Percentiles rank a stretch among this genome's conserved stretches.
These are phyloP conservation scores for Suillus placidus DNA, from an alignment of 768 basidiomycete genomes.

Conservation along the genomic window DNA sequence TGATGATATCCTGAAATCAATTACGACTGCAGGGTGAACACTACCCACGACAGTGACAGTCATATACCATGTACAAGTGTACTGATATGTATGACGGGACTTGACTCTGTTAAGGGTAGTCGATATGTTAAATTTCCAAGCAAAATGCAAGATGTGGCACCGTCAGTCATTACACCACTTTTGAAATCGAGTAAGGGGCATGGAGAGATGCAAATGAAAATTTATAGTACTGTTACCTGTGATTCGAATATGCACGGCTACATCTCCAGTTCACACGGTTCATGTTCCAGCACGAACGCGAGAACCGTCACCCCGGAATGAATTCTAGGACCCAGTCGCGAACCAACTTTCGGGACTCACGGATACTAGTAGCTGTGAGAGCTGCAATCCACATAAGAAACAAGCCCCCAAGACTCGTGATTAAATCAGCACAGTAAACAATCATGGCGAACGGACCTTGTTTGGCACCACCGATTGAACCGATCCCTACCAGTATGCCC, in stretches of 20 bases:
- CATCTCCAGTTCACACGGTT: slow-evolving; percentile 18
- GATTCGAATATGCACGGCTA: slow-evolving; percentile 20
- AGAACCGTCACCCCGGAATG: slow-evolving; percentile 56
- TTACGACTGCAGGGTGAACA: too few species aligned
- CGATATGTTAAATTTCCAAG: too few species aligned
- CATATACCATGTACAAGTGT: background rate
- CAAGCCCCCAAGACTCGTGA: background rate
- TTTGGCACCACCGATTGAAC: slow-evolving; percentile 48
- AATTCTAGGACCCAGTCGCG: slow-evolving; percentile 61
- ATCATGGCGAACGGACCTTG: slow-evolving; percentile 49
- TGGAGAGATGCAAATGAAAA: background rate
- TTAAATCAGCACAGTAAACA: background rate
- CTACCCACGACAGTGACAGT: background rate
- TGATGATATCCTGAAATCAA: background rate
- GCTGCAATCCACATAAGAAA: slow-evolving; percentile 50
- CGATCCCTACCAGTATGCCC: slow-evolving; percentile 46
- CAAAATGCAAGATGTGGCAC: too few species aligned
- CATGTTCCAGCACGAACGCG: slow-evolving; percentile 30
- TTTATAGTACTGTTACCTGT: background rate
- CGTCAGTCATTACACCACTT: too few species aligned
- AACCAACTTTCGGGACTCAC: slow-evolving; percentile 58
- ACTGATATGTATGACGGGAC: too few species aligned
- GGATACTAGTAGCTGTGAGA: slow-evolving; percentile 47
- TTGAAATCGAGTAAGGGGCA: background rate
- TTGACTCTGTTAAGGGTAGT: too few species aligned